A percentile compares a stretch with the other conserved stretches of the same genome.
Conservation (phyloP, 106 monocot species). For the Dioscorea alata region DNA sequence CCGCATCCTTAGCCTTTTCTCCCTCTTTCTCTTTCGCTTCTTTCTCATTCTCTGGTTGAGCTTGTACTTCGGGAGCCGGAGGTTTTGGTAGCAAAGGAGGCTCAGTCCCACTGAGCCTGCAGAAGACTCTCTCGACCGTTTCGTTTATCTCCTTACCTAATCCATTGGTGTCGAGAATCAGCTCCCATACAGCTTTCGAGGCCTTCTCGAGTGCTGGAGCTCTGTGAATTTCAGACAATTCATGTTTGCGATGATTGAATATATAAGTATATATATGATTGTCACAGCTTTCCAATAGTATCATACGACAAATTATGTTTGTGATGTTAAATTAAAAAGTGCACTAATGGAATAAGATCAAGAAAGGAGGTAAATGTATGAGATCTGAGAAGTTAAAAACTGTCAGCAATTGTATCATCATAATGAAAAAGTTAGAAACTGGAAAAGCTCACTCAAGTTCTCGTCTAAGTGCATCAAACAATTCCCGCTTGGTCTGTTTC, state of each 20-base stretch:
- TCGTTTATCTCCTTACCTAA: conserved; percentile 90
- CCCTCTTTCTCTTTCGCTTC: conserved; percentile 9
- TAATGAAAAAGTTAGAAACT: neutral
- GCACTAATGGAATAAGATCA: no score
- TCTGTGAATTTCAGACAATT: conserved; percentile 31
- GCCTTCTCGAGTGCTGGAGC: conserved; percentile 92
- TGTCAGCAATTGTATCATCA: neutral
- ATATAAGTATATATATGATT: no score
- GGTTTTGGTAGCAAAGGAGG: conserved; percentile 7
- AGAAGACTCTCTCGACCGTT: conserved; percentile 70
- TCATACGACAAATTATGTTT: no score
- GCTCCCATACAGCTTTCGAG: conserved; percentile 89
- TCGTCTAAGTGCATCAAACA: conserved; percentile 81
- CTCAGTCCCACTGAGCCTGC: conserved; percentile 49
- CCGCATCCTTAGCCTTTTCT: conserved; percentile 23
- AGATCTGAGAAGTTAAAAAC: no score
- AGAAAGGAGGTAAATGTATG: neutral
- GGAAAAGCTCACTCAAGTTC: conserved; percentile 74
- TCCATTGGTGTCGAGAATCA: conserved; percentile 63
- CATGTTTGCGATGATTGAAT: neutral
- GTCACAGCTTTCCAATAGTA: no score
- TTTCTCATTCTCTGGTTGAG: conserved; percentile 7
- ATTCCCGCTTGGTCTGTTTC: conserved; percentile 88
- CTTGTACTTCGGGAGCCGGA: conserved; percentile 2
- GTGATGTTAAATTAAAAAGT: no score